Percentiles rank a stretch among this genome's conserved stretches.
These are phyloP conservation scores for Cytidiella melzeri DNA, from an alignment of 768 basidiomycete species.

Conservation along the genomic window DNA sequence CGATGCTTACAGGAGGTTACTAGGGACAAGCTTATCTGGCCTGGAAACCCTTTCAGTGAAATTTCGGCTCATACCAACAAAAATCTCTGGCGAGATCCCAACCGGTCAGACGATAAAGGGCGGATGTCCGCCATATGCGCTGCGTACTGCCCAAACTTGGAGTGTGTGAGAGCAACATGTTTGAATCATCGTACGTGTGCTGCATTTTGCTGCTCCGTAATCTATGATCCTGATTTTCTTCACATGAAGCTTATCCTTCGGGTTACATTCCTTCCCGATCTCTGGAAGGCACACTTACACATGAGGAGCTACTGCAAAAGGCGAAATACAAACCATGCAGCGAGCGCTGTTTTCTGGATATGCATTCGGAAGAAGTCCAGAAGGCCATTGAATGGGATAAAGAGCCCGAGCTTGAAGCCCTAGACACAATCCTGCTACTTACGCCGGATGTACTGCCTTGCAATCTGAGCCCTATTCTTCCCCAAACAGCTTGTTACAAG, in stretches of 20 bases:
- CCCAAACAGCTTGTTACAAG: not conserved
- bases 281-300: too few relatives aligned
- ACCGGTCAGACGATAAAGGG: not conserved
- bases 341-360: not conserved
- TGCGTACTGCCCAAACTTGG: not conserved
- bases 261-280: too few relatives aligned
- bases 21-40: not conserved
- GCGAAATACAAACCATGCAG: not conserved
- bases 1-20: too few relatives aligned
- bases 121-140: not conserved
- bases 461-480: not conserved
- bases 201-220: too few relatives aligned
- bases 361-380: not conserved
- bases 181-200: not conserved
- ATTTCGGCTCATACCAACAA: not conserved
- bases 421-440: not conserved
- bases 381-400: not conserved
- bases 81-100: not conserved
- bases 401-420: not conserved
- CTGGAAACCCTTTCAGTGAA: not conserved
- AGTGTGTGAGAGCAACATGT: not conserved
- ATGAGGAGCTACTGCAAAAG: not conserved
- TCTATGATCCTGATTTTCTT: too few relatives aligned
- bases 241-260: not conserved
- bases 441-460: not conserved